phyloP scores from a whole-genome alignment of 176 grass and related monocot genomes.

The Cenchrus americanus region DNA sequence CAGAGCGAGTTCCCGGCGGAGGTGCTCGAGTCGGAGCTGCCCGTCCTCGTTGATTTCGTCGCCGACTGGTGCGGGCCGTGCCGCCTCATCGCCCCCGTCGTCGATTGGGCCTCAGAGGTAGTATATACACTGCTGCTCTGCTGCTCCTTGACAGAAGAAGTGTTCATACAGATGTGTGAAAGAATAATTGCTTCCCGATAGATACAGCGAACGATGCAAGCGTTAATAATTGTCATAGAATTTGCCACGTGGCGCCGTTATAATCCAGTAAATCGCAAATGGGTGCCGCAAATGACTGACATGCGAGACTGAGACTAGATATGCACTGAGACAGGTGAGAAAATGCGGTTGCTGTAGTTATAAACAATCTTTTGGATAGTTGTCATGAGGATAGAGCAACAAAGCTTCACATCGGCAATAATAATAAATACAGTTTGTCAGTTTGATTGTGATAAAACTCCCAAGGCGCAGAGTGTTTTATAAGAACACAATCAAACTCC shows the following conservation, averaged over 20 bases:
- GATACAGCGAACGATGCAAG: background rate
- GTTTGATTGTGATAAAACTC: background rate
- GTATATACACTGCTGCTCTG: slow-evolving; percentile 23
- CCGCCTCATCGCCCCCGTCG: slow-evolving; percentile 76
- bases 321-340: background rate
- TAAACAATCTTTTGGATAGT: background rate
- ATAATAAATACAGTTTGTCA: background rate
- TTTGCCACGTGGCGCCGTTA: background rate
- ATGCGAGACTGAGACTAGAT: background rate
- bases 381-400: background rate
- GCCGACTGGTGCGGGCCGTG: slow-evolving; percentile 98
- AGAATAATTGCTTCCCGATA: background rate
- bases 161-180: background rate
- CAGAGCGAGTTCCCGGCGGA: slow-evolving; percentile 72
- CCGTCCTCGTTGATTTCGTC: slow-evolving; percentile 95
- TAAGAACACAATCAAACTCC: background rate
- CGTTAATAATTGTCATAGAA: background rate
- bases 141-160: background rate
- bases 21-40: slow-evolving; percentile 83
- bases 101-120: slow-evolving; percentile 90
- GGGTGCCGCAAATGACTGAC: background rate
- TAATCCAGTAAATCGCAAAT: background rate
- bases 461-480: background rate
- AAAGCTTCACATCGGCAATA: background rate
- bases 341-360: background rate